A percentile compares a stretch with the other conserved stretches of the same genome.
Evolutionary conservation across 164 flowering plant genomes (phyloP).

Genomic region (Santalum album): DNA sequence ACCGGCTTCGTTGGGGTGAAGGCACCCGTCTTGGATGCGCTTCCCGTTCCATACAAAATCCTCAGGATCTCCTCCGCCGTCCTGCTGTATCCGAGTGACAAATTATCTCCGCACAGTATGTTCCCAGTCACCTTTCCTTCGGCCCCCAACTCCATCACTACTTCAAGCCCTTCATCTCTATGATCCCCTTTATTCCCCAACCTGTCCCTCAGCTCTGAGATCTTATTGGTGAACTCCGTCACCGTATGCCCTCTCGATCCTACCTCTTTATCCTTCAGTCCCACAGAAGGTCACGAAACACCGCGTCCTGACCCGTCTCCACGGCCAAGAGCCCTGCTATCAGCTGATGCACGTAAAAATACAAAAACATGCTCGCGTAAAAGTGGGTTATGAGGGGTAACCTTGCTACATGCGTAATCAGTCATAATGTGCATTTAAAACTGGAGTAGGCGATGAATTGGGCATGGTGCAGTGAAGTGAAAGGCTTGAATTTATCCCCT

Average conservation of each 20-base stretch:
- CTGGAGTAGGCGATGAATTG: too few species aligned
- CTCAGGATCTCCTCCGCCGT: background rate
- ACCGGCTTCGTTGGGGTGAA: background rate
- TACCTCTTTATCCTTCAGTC: background rate
- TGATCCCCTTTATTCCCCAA: background rate
- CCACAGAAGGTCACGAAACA: background rate
- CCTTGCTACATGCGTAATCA: background rate
- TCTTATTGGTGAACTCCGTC: background rate
- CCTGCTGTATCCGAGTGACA: background rate
- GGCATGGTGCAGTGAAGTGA: too few species aligned
- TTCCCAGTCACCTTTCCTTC: background rate
- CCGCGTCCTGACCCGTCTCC: conserved; percentile 1
- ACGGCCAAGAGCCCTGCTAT: background rate
- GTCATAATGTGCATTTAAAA: background rate
- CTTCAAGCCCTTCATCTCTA: background rate
- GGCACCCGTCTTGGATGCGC: background rate
- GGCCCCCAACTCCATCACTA: background rate
- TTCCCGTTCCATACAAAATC: background rate
- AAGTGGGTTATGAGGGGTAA: background rate
- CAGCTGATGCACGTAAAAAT: background rate
- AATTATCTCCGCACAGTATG: background rate
- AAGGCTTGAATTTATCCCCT: background rate
- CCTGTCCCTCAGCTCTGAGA: background rate
- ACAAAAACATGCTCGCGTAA: background rate
- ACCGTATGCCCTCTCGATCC: background rate